Conservation (phyloP, 257 asterid species). For the Solanum commersonii region DNA sequence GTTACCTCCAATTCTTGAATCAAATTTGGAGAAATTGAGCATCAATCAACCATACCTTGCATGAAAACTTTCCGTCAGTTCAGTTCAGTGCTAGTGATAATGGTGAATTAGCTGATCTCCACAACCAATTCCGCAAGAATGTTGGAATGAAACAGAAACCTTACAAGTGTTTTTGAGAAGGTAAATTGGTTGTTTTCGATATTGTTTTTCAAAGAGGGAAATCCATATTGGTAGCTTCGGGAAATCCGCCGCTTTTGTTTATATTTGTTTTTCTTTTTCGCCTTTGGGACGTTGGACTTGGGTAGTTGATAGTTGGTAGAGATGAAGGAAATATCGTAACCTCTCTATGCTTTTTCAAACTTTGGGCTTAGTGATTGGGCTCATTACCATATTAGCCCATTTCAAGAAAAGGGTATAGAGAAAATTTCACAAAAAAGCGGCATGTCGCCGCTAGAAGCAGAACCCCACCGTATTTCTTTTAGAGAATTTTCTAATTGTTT, state of each 20-base stretch:
- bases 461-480: no score
- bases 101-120: background rate
- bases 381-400: background rate
- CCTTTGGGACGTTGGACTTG: background rate
- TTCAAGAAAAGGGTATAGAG: background rate
- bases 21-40: background rate
- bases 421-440: no score
- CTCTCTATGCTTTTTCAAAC: background rate
- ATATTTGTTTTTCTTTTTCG: background rate
- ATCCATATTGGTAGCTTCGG: slow-evolving; percentile 9
- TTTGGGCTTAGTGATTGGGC: background rate
- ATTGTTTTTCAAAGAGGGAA: background rate
- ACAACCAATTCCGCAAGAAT: background rate
- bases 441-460: no score
- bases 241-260: slow-evolving; percentile 21
- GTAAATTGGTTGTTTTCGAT: background rate
- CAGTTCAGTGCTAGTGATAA: background rate
- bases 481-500: no score
- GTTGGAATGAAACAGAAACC: background rate
- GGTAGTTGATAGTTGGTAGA: background rate
- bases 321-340: background rate
- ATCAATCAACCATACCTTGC: background rate
- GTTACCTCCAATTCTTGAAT: background rate
- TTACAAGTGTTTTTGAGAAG: background rate
- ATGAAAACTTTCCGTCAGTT: background rate